Evolutionary conservation across 257 asterid genomes (phyloP).

Genomic region (Lantana camara): DNA sequence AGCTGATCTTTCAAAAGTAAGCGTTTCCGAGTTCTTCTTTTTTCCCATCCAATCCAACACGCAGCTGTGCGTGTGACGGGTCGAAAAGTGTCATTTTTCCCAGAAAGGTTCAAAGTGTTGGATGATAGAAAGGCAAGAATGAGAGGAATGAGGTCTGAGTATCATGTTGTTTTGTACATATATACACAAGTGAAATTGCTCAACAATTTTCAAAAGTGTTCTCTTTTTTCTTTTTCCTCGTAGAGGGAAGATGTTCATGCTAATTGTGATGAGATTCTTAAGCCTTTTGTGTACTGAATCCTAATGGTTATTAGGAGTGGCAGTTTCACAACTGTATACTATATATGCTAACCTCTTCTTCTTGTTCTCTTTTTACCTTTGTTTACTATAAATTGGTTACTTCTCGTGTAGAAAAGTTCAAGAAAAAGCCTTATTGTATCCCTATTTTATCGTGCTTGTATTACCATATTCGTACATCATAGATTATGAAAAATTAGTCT

Average conservation of each 20-base stretch:
- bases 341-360: background rate
- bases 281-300: slow-evolving; percentile 11
- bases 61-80: too few species aligned
- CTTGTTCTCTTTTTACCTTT: background rate
- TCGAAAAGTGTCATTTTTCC: too few species aligned
- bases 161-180: slow-evolving; percentile 24
- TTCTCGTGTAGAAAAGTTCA: too few species aligned
- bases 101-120: background rate
- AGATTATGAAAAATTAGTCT: too few species aligned
- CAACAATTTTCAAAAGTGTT: background rate
- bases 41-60: too few species aligned
- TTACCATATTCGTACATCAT: too few species aligned
- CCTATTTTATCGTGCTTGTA: too few species aligned
- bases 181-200: slow-evolving; percentile 16
- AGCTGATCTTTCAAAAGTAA: slow-evolving; percentile 30
- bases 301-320: slow-evolving; percentile 6
- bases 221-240: background rate
- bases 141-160: background rate
- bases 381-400: too few species aligned
- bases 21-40: too few species aligned
- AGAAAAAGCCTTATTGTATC: too few species aligned
- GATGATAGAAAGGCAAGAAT: slow-evolving; percentile 16
- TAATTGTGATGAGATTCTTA: slow-evolving; percentile 17
- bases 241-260: slow-evolving; percentile 1
- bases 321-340: slow-evolving; percentile 10